Conservation (phyloP, 2,329 filamentous ascomycete genomes). For the Aspergillus bombycis region DNA sequence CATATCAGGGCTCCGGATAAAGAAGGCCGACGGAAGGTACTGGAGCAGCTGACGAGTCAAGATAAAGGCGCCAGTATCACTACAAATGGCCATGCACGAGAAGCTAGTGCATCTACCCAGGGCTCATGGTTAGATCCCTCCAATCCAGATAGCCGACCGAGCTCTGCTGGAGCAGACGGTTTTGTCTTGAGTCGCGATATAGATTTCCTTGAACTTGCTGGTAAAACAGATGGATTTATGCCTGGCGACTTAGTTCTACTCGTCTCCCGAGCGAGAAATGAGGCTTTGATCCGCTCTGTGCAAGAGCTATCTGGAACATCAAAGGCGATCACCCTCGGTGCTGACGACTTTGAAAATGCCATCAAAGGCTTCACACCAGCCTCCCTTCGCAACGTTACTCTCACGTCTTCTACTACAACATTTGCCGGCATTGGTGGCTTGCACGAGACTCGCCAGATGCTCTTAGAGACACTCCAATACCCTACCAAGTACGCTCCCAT, state of each 20-base stretch:
- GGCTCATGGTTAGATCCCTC: slow-evolving; percentile 78
- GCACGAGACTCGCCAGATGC: slow-evolving; percentile 80
- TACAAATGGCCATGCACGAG: slow-evolving; percentile 45
- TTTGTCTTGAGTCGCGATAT: slow-evolving; percentile 76
- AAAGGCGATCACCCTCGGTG: slow-evolving; percentile 65
- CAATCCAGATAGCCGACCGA: slow-evolving; percentile 57
- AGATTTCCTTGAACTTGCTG: slow-evolving; percentile 90
- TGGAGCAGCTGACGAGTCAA: slow-evolving; percentile 73
- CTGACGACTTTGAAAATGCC: slow-evolving; percentile 79
- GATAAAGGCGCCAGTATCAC: slow-evolving; percentile 40
- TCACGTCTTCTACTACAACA: slow-evolving; percentile 90
- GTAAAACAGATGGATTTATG: slow-evolving; percentile 97
- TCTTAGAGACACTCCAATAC: slow-evolving; percentile 94
- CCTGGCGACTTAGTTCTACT: slow-evolving; percentile 88
- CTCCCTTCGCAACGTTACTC: slow-evolving; percentile 88
- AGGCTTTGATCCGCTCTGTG: slow-evolving; percentile 86
- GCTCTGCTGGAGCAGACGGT: slow-evolving; percentile 56
- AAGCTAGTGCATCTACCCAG: slow-evolving; percentile 44
- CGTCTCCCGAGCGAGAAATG: slow-evolving; percentile 83
- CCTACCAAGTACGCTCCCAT: slow-evolving; percentile 98
- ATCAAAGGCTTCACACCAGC: slow-evolving; percentile 93
- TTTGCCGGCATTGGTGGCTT: slow-evolving; percentile 92
- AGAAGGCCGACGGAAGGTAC: slow-evolving; percentile 78
- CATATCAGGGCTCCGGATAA: slow-evolving; percentile 90
- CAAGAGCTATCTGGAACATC: slow-evolving; percentile 54